Percentiles rank a stretch among this genome's conserved stretches.
Evolutionary conservation across 2,329 filamentous ascomycete species (phyloP).

Genomic region (Talaromyces piceae): DNA sequence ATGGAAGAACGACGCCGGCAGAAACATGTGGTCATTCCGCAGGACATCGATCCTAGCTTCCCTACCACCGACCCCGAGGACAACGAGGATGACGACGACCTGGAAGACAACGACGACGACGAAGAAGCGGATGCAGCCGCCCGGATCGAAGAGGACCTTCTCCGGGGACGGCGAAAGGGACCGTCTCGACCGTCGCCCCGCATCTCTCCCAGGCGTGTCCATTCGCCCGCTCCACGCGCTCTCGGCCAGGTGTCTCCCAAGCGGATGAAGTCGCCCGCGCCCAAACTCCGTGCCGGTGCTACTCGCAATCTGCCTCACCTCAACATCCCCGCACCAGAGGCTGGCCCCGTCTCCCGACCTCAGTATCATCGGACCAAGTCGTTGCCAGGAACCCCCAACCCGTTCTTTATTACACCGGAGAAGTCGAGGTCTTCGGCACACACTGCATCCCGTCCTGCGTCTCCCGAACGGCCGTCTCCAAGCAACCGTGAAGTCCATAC

Average conservation of each 20-base stretch:
- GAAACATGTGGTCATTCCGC: constrained; percentile 77
- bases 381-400: constrained; percentile 68
- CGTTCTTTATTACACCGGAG: constrained; percentile 48
- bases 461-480: constrained; percentile 27
- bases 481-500: constrained; percentile 54
- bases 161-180: constrained; percentile 36
- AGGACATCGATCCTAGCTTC: constrained; percentile 96
- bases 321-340: constrained; percentile 39
- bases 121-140: constrained; percentile 48
- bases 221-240: constrained; percentile 48
- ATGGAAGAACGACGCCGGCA: constrained; percentile 72
- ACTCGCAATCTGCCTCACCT: constrained; percentile 34
- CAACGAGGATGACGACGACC: constrained; percentile 63
- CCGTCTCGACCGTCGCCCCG: constrained; percentile 47
- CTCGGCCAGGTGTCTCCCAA: constrained; percentile 61
- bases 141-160: constrained; percentile 10
- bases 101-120: constrained; percentile 48
- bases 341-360: constrained; percentile 53
- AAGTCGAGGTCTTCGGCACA: constrained; percentile 21
- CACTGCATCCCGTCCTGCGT: constrained; percentile 22
- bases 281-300: constrained; percentile 45
- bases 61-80: constrained; percentile 89
- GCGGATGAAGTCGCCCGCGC: constrained; percentile 63
- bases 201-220: constrained; percentile 55
- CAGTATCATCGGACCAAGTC: constrained; percentile 74